phyloP scores from a whole-genome alignment of 345 rosid species.

The Psidium friedrichsthalianum region DNA sequence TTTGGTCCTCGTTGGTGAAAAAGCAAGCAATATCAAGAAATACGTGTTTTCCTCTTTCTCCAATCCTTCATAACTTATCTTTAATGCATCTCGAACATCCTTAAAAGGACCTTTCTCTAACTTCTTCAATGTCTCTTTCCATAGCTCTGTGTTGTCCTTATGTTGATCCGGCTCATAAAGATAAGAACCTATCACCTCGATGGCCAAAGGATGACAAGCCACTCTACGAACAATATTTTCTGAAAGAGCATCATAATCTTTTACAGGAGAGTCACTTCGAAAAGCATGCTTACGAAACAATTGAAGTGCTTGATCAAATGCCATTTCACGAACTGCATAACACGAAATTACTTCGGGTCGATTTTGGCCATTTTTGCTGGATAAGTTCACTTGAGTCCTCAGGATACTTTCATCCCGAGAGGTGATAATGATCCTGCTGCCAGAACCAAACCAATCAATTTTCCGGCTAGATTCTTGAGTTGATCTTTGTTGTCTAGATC shows the following conservation, averaged over 20 bases:
- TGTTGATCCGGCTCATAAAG: background rate
- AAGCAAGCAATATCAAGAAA: background rate
- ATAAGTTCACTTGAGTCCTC: background rate
- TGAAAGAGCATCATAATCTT: background rate
- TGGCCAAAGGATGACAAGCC: background rate
- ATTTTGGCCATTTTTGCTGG: background rate
- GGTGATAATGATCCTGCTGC: background rate
- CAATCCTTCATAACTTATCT: background rate
- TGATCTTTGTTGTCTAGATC: background rate
- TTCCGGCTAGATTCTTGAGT: background rate
- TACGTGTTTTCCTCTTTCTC: no score
- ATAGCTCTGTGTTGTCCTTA: background rate
- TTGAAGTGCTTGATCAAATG: background rate
- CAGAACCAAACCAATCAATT: background rate
- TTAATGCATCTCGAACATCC: background rate
- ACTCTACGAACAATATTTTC: background rate
- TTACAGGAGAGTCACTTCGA: background rate
- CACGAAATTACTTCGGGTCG: rapidly evolving
- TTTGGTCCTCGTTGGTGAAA: background rate
- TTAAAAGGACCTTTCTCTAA: background rate
- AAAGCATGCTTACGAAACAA: background rate
- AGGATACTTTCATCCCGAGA: background rate
- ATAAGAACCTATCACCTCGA: background rate
- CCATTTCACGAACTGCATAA: background rate
- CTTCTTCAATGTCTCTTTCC: background rate